A percentile compares a stretch with the other conserved stretches of the same genome.
These are phyloP conservation scores for Xylaria bambusicola DNA, from an alignment of 495 filamentous ascomycete species.

Conservation along the genomic window DNA sequence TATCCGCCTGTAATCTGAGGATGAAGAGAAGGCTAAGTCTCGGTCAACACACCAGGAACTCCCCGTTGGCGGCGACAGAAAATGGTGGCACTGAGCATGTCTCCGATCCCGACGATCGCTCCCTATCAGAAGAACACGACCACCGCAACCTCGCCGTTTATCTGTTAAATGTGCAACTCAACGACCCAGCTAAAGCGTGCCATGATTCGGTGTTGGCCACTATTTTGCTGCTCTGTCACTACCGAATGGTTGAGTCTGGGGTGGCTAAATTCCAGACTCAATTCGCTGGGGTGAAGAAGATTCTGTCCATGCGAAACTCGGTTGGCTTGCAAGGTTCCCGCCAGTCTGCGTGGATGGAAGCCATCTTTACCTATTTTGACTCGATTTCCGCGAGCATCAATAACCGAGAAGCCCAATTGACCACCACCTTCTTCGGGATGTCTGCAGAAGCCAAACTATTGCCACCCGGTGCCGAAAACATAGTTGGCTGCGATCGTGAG, in stretches of 20 bases:
- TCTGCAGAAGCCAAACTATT: conserved; percentile 71
- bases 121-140: conserved; percentile 72
- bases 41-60: conserved; percentile 48
- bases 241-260: conserved; percentile 90
- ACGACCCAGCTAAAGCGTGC: conserved; percentile 68
- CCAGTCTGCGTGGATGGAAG: conserved; percentile 80
- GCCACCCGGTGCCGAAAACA: conserved; percentile 63
- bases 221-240: conserved; percentile 83
- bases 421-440: conserved; percentile 61
- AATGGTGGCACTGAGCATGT: conserved; percentile 34
- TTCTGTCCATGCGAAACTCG: conserved; percentile 76
- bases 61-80: conserved; percentile 32
- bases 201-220: conserved; percentile 90
- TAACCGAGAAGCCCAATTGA: conserved; percentile 86
- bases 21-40: conserved; percentile 60
- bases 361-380: conserved; percentile 95
- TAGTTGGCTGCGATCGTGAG: conserved; percentile 82
- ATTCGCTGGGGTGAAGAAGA: conserved; percentile 91
- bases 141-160: conserved; percentile 82
- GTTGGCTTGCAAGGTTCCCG: conserved; percentile 67
- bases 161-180: conserved; percentile 78
- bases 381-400: conserved; percentile 93
- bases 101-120: conserved; percentile 47
- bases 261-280: conserved; percentile 91
- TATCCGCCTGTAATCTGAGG: conserved; percentile 81